Percentiles rank a stretch among this genome's conserved stretches.
These are phyloP conservation scores for Rhamnella rubrinervis DNA, from an alignment of 331 rosid genomes.

Conservation along the genomic window DNA sequence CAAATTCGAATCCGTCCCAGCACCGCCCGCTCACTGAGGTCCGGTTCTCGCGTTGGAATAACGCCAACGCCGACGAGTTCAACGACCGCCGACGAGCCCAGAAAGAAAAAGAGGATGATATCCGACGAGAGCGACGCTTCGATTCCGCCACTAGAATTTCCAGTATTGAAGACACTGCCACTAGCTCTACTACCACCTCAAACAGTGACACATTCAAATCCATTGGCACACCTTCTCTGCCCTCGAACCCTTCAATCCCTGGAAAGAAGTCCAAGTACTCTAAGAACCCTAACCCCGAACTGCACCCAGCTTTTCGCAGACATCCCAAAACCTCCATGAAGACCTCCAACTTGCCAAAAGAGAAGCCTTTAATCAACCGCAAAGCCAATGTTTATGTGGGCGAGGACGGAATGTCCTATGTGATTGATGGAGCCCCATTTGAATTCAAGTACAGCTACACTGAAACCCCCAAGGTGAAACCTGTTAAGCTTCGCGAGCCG, in stretches of 20 bases:
- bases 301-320: conserved; percentile 59
- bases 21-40: conserved; percentile 37
- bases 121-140: conserved; percentile 76
- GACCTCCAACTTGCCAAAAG: conserved; percentile 34
- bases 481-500: conserved; percentile 68
- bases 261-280: conserved; percentile 67
- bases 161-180: conserved; percentile 17
- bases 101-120: conserved; percentile 67
- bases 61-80: conserved; percentile 69
- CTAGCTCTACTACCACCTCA: not conserved
- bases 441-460: conserved; percentile 97
- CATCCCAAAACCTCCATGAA: conserved; percentile 28
- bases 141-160: conserved; percentile 52
- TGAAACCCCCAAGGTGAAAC: conserved; percentile 76
- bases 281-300: conserved; percentile 33
- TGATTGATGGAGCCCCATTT: conserved; percentile 71
- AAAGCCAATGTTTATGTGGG: conserved; percentile 50
- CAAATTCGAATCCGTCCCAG: conserved; percentile 19
- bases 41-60: conserved; percentile 54
- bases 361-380: conserved; percentile 25
- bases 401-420: conserved; percentile 62
- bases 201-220: conserved; percentile 36
- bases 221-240: conserved; percentile 64
- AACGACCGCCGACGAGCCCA: conserved; percentile 57
- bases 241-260: conserved; percentile 69